Percentiles rank a stretch among this genome's conserved stretches.
Evolutionary conservation across 177 flowering plant genomes (phyloP).

Genomic region (Vitis hybrid): DNA sequence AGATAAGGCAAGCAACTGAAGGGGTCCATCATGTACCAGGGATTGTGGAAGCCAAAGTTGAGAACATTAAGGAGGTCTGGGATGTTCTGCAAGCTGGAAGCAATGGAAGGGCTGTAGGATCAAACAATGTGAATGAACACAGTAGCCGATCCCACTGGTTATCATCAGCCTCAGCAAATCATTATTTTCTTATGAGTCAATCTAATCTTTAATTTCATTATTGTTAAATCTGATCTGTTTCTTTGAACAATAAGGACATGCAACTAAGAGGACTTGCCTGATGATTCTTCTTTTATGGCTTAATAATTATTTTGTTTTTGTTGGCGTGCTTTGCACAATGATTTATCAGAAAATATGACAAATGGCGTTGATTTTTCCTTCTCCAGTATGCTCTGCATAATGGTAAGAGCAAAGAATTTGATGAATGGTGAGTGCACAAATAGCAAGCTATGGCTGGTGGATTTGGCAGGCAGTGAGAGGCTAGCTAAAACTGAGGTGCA

Average conservation of each 20-base stretch:
- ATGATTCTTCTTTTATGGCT: not conserved
- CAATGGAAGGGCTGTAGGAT: constrained; percentile 85
- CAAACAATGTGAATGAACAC: constrained; percentile 92
- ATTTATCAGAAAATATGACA: too few relatives aligned
- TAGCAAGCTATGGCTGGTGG: constrained; percentile 98
- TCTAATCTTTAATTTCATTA: too few relatives aligned
- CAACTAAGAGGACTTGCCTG: too few relatives aligned
- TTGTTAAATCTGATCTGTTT: too few relatives aligned
- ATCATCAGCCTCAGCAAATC: too few relatives aligned
- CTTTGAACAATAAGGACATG: too few relatives aligned
- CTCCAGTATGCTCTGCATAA: constrained; percentile 82
- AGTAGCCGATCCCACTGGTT: constrained; percentile 99
- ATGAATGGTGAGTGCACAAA: constrained; percentile 82
- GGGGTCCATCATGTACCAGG: constrained; percentile 94
- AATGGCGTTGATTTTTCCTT: not conserved
- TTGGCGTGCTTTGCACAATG: too few relatives aligned
- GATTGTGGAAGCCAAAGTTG: constrained; percentile 83
- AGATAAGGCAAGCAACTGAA: constrained; percentile 85
- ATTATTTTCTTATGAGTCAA: too few relatives aligned
- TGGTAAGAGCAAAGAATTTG: constrained; percentile 75
- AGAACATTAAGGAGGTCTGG: constrained; percentile 78
- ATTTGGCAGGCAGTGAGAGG: constrained; percentile 96
- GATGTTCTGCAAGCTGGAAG: constrained; percentile 84
- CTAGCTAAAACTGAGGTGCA: constrained; percentile 89
- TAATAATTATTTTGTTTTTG: not conserved